Conservation (phyloP, 768 basidiomycete species). For the Mycena floridula region DNA sequence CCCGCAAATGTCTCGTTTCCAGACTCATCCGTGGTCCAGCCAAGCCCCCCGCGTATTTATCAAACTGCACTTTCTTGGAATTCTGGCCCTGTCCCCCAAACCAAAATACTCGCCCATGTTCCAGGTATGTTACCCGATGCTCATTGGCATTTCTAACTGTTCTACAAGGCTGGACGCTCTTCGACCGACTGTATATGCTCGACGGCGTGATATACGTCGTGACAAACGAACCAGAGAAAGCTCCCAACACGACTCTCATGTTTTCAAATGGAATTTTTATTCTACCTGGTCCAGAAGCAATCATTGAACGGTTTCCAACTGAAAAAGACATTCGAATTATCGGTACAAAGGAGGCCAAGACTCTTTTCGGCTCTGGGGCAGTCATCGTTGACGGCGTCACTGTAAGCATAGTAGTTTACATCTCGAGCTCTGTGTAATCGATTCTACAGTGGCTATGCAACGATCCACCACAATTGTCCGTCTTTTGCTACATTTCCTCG, state of each 20-base stretch:
- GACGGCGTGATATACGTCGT: constrained; percentile 84
- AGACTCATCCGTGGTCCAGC: no score
- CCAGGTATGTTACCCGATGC: constrained; percentile 58
- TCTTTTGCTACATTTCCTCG: constrained; percentile 10
- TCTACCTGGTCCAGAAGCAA: constrained; percentile 47
- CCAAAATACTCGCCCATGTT: constrained; percentile 67
- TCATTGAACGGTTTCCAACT: constrained; percentile 59
- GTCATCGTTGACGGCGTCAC: constrained; percentile 73
- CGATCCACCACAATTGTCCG: constrained; percentile 82
- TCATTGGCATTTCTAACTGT: constrained; percentile 1
- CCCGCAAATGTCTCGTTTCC: no score
- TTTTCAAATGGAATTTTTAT: constrained; percentile 66
- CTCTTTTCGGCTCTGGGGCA: constrained; percentile 68
- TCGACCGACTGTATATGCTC: constrained; percentile 75
- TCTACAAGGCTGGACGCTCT: constrained; percentile 92
- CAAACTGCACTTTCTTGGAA: constrained; percentile 34
- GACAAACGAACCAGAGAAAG: constrained; percentile 54
- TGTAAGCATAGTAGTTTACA: neutral
- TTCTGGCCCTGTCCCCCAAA: constrained; percentile 38
- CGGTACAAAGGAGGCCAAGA: constrained; percentile 55
- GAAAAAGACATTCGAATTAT: constrained; percentile 78
- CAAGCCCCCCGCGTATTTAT: constrained; percentile 10
- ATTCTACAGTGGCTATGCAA: constrained; percentile 66
- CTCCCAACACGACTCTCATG: constrained; percentile 65
- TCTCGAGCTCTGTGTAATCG: no score